Percentiles rank a stretch among this genome's conserved stretches.
phyloP scores from a whole-genome alignment of 108 stramenopile genomes.

The Nitzschia sp. region DNA sequence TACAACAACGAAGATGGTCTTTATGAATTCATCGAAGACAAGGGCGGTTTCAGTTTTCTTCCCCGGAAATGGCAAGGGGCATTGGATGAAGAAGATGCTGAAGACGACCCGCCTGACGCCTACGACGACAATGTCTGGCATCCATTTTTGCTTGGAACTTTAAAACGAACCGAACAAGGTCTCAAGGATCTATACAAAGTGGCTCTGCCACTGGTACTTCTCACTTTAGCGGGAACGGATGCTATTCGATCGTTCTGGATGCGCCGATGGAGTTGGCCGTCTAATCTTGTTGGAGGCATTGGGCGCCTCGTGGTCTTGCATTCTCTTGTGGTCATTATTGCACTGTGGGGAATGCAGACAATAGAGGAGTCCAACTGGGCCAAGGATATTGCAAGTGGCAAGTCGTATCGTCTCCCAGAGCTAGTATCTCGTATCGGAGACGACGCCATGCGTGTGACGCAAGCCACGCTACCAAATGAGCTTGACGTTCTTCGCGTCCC shows the following conservation, averaged over 20 bases:
- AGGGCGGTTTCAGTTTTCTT: conserved; percentile 43
- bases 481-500: conserved; percentile 41
- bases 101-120: not conserved
- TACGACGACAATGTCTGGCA: conserved; percentile 23
- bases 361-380: conserved; percentile 48
- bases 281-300: not conserved
- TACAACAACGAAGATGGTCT: conserved; percentile 1
- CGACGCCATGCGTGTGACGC: not conserved
- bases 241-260: not conserved
- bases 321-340: conserved; percentile 11
- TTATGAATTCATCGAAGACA: conserved; percentile 33
- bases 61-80: conserved; percentile 40
- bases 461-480: conserved; percentile 29
- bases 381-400: conserved; percentile 34
- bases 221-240: not conserved
- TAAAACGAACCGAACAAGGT: conserved; percentile 21
- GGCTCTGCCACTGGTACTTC: conserved; percentile 13
- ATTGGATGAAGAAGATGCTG: conserved; percentile 12
- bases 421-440: not conserved
- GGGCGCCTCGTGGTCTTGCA: conserved; percentile 32
- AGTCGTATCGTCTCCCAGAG: conserved; percentile 29
- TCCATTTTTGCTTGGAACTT: conserved; percentile 25
- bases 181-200: conserved; percentile 20
- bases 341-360: conserved; percentile 13
- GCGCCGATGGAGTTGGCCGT: not conserved